Evolutionary conservation across 179 eudicot genomes (phyloP).

Genomic region (Pouteria campechiana): DNA sequence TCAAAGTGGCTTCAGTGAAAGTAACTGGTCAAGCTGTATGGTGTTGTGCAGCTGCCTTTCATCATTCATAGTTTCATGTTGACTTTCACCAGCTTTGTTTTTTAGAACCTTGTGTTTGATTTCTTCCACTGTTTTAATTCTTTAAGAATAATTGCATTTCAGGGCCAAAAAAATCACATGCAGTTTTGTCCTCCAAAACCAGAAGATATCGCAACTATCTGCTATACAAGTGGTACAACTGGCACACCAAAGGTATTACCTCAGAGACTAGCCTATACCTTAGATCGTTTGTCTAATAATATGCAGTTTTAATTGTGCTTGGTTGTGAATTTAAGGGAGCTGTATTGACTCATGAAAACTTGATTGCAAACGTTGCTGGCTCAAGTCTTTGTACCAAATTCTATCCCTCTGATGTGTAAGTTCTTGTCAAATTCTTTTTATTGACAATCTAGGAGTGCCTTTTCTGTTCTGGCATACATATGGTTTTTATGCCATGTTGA

Average conservation of each 20-base stretch:
- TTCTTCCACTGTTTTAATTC: background rate
- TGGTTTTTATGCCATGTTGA: conserved; percentile 6
- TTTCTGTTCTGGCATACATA: background rate
- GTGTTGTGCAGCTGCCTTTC: no score
- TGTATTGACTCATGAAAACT: conserved; percentile 73
- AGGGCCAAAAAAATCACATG: conserved; percentile 57
- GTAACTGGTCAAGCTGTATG: no score
- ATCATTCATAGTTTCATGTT: no score
- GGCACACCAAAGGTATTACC: conserved; percentile 87
- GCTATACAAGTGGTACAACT: conserved; percentile 98
- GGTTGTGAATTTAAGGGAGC: conserved; percentile 86
- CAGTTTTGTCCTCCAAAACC: conserved; percentile 71
- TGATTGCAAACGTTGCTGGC: conserved; percentile 75
- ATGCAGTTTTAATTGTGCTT: no score
- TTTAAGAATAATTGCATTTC: conserved; percentile 5
- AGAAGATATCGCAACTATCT: conserved; percentile 81
- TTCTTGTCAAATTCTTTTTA: background rate
- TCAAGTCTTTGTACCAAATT: conserved; percentile 22
- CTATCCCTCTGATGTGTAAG: conserved; percentile 70
- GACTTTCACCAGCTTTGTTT: no score
- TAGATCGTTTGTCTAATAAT: no score
- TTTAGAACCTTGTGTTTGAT: no score
- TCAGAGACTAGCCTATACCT: no score
- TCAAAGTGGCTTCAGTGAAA: no score
- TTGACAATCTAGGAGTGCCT: background rate